Conservation (phyloP, 164 flowering plant genomes). For the Vitis cinerea region DNA sequence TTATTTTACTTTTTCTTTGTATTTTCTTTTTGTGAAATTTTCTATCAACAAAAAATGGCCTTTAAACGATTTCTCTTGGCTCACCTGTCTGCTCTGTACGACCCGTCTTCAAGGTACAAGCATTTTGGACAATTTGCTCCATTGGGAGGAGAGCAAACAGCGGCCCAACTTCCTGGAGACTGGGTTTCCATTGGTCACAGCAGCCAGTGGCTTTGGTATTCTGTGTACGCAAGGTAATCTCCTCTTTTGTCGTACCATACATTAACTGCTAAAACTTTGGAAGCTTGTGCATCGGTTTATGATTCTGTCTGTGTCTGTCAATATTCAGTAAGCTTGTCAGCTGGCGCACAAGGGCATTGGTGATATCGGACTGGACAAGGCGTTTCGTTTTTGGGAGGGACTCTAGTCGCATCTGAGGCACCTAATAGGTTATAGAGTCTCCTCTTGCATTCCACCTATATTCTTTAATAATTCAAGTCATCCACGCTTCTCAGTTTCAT, state of each 20-base stretch:
- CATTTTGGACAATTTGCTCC: constrained; percentile 98
- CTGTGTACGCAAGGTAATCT: constrained; percentile 86
- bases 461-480: too few species aligned
- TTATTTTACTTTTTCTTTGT: too few species aligned
- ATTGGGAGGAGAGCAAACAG: constrained; percentile 92
- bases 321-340: constrained; percentile 83
- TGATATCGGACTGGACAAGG: constrained; percentile 83
- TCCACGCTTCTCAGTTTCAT: too few species aligned
- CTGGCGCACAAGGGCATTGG: constrained; percentile 91
- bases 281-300: too few species aligned
- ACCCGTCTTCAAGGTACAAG: constrained; percentile 50
- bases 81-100: neutral
- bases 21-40: too few species aligned
- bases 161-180: constrained; percentile 94
- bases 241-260: constrained; percentile 1
- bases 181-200: constrained; percentile 94
- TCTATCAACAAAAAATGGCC: neutral
- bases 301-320: neutral
- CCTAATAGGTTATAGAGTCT: neutral
- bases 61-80: neutral
- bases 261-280: neutral
- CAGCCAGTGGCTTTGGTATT: constrained; percentile 95
- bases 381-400: constrained; percentile 90
- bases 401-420: constrained; percentile 64
- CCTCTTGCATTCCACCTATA: neutral